Evolutionary conservation across 1,284 basidiomycete species (phyloP).

Genomic region (Takashimella koratensis): DNA sequence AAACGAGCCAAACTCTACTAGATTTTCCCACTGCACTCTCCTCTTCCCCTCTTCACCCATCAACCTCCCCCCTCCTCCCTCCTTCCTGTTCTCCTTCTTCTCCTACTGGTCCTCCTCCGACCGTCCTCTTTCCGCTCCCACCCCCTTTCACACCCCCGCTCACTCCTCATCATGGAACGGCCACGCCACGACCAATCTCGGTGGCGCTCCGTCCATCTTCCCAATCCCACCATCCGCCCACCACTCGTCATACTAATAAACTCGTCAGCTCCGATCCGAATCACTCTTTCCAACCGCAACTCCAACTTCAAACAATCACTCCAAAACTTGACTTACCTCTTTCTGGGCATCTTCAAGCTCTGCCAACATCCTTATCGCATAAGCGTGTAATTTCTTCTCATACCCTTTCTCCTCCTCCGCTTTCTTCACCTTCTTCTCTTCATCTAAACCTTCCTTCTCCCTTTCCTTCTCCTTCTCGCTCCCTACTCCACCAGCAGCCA

Average conservation of each 20-base stretch:
- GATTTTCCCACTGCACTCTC: too few species aligned
- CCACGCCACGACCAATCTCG: slow-evolving; percentile 49
- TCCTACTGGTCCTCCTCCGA: background rate
- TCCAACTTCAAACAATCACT: too few species aligned
- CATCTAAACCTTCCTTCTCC: slow-evolving; percentile 6
- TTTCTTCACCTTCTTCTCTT: background rate
- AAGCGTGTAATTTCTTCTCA: slow-evolving; percentile 48
- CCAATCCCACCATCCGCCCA: slow-evolving; percentile 49
- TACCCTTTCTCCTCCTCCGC: slow-evolving; percentile 29
- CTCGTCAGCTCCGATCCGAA: slow-evolving; percentile 9
- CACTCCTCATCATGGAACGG: slow-evolving; percentile 46
- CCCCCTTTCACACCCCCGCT: slow-evolving; percentile 10
- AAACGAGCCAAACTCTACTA: too few species aligned
- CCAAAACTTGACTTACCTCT: slow-evolving; percentile 37
- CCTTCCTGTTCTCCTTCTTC: background rate
- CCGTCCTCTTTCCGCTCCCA: background rate
- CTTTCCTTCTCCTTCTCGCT: slow-evolving; percentile 5
- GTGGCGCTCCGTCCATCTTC: slow-evolving; percentile 46
- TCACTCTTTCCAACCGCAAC: too few species aligned
- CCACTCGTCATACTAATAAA: slow-evolving; percentile 47
- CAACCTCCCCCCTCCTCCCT: background rate
- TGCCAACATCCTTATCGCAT: slow-evolving; percentile 51
- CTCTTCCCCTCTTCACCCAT: too few species aligned
- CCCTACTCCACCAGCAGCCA: slow-evolving; percentile 10
- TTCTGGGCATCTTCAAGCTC: slow-evolving; percentile 53